Evolutionary conservation across 1,139 yeast genomes (phyloP).

Genomic region (Saccharomycopsis hybrid): DNA sequence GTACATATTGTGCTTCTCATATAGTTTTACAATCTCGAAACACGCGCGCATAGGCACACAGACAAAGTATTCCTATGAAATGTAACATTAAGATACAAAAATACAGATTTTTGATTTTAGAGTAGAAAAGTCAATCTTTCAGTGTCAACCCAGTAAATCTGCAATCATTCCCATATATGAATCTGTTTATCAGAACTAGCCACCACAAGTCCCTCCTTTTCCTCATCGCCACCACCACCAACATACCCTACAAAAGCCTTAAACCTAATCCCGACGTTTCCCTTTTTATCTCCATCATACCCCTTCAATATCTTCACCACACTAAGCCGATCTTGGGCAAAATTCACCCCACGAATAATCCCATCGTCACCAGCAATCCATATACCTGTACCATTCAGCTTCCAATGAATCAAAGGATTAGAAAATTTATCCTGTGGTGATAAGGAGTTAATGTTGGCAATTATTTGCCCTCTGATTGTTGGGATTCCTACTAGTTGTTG

Average conservation of each 20-base stretch:
- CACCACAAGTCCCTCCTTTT: neutral
- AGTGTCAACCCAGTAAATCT: no score
- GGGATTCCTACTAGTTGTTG: conserved; percentile 5
- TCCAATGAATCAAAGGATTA: conserved; percentile 43
- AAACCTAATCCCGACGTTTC: conserved; percentile 2
- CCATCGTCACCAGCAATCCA: conserved; percentile 76
- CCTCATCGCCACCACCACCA: neutral
- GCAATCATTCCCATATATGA: conserved; percentile 1
- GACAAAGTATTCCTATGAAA: no score
- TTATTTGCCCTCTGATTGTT: conserved; percentile 36
- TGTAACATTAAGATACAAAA: no score
- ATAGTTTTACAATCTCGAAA: no score
- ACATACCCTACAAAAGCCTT: neutral
- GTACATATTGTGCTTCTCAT: neutral
- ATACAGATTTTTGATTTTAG: no score
- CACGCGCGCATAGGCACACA: no score
- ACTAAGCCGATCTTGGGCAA: conserved; percentile 21
- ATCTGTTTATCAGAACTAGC: conserved; percentile 1
- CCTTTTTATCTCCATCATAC: neutral
- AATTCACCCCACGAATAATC: conserved; percentile 50
- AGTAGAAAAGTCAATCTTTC: no score
- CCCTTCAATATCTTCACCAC: conserved; percentile 1
- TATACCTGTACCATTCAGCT: conserved; percentile 39
- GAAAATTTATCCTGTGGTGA: conserved; percentile 72
- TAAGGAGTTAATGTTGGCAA: conserved; percentile 51